Percentiles rank a stretch among this genome's conserved stretches.
Conservation (phyloP, 2,329 filamentous ascomycete genomes). For the Apiospora marii region DNA sequence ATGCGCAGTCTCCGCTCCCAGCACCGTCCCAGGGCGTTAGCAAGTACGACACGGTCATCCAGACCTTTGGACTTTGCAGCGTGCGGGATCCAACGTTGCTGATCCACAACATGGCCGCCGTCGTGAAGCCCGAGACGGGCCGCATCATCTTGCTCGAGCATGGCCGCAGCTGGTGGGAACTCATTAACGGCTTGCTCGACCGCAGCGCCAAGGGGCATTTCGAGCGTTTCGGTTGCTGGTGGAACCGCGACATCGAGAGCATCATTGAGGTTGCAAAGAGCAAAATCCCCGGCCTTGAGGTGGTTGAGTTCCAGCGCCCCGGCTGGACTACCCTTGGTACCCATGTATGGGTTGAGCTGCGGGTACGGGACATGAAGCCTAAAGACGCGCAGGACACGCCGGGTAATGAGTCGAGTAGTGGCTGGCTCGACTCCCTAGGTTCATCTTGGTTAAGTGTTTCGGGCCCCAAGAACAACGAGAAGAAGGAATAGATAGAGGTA, state of each 20-base stretch:
- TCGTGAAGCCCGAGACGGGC: conserved; percentile 61
- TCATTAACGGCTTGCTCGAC: conserved; percentile 65
- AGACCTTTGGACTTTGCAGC: conserved; percentile 72
- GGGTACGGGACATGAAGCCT: conserved; percentile 39
- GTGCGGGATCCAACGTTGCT: conserved; percentile 64
- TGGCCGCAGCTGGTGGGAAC: conserved; percentile 62
- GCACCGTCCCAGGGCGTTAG: conserved; percentile 45
- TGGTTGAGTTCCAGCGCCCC: conserved; percentile 62
- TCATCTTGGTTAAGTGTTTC: conserved; percentile 24
- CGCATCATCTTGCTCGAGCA: conserved; percentile 70
- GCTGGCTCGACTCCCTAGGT: conserved; percentile 22
- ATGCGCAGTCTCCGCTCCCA: conserved; percentile 56
- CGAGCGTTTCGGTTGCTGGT: conserved; percentile 70
- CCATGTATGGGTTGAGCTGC: conserved; percentile 65
- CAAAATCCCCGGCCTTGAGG: conserved; percentile 61
- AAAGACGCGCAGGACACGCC: not conserved
- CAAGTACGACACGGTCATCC: conserved; percentile 69
- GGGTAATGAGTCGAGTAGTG: not conserved
- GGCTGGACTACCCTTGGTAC: conserved; percentile 64
- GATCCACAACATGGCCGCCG: conserved; percentile 60
- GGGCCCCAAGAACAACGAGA: not conserved
- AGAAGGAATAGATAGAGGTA: not conserved
- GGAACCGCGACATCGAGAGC: conserved; percentile 68
- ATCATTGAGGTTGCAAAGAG: conserved; percentile 59
- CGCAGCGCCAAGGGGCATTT: conserved; percentile 63